Conservation (phyloP, 441 rosid genomes). For the Pelargonium citronellum region DNA sequence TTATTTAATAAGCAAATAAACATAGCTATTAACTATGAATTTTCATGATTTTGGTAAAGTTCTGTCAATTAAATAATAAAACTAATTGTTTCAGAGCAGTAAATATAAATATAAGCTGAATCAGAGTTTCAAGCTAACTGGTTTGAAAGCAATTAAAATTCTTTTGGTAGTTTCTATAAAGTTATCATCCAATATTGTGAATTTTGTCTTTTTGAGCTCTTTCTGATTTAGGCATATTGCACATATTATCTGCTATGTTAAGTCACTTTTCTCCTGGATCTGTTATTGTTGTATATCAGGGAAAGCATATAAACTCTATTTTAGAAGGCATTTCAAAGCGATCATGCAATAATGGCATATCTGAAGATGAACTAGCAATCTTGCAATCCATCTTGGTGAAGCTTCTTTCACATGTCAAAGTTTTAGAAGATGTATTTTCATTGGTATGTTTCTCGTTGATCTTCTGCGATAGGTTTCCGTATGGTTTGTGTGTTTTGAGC, state of each 20-base stretch:
- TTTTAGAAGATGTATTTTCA: conserved; percentile 50
- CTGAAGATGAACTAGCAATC: conserved; percentile 59
- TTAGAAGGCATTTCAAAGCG: conserved; percentile 50
- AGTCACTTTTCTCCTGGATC: conserved; percentile 17
- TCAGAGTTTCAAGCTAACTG: no score
- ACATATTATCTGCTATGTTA: conserved; percentile 1
- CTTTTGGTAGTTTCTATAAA: background rate
- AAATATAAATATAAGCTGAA: no score
- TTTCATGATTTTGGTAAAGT: no score
- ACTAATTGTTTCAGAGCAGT: background rate
- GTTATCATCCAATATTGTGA: background rate
- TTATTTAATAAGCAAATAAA: no score
- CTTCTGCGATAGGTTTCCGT: conserved; percentile 4
- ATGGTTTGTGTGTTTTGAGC: conserved; percentile 16
- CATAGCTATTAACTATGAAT: background rate
- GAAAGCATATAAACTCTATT: conserved; percentile 44
- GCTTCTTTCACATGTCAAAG: conserved; percentile 62
- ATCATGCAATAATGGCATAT: conserved; percentile 42
- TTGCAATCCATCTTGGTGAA: conserved; percentile 76
- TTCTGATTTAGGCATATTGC: background rate
- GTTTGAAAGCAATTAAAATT: background rate
- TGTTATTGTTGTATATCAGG: conserved; percentile 36
- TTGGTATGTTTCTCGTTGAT: conserved; percentile 48
- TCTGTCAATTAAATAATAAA: background rate
- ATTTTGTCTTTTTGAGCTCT: background rate